Conservation (phyloP, 352 stramenopile genomes). For the Phytopythium montanum region DNA sequence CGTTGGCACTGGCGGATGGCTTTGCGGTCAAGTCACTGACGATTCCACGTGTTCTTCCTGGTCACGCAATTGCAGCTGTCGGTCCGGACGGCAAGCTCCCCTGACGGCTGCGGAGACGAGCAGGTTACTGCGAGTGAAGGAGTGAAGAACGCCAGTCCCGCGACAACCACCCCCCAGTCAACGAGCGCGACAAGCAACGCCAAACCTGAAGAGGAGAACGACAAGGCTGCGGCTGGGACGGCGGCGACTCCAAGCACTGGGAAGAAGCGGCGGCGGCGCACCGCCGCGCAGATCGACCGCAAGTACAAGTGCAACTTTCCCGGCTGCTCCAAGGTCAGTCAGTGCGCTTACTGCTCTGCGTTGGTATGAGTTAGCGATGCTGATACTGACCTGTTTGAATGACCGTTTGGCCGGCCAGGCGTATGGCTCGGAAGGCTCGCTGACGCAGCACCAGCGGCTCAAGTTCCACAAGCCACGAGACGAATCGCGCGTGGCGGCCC, state of each 20-base stretch:
- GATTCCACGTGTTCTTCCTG: neutral
- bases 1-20: neutral
- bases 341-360: neutral
- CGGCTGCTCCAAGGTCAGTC: conserved; percentile 56
- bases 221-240: neutral
- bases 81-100: neutral
- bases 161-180: neutral
- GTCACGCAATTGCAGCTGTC: neutral
- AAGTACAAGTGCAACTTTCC: conserved; percentile 67
- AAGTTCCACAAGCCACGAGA: conserved; percentile 54
- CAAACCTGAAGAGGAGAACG: neutral
- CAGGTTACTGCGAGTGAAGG: neutral
- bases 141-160: neutral
- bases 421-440: conserved; percentile 75
- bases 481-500: conserved; percentile 18
- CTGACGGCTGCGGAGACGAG: neutral
- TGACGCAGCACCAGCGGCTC: conserved; percentile 77
- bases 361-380: neutral
- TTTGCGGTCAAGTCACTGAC: neutral
- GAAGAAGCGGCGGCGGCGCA: conserved; percentile 73
- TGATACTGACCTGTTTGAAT: conserved; percentile 2
- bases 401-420: conserved; percentile 38
- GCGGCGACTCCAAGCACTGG: conserved; percentile 23
- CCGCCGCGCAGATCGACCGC: conserved; percentile 76
- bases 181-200: neutral